Evolutionary conservation across 768 basidiomycete species (phyloP), one percentile per base, ranked within the genome.

Genomic region (Panus rudis): DNA sequence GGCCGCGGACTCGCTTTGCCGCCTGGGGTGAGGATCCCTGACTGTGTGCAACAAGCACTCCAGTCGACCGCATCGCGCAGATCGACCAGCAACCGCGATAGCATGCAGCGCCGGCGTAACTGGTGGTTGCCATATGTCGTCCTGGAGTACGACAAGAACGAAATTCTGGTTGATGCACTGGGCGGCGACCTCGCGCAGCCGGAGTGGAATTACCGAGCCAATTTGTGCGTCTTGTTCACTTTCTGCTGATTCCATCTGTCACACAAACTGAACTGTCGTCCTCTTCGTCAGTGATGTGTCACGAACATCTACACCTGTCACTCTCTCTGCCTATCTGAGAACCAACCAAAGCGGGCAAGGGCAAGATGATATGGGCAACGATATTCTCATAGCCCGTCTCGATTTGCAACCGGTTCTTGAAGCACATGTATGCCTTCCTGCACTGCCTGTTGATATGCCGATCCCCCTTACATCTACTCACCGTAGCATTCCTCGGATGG

Each of bases 111-210:
- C 51, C 90, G 83, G 63, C 90, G 92, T 47, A 85, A 82, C 64
- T 92, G 90, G 84, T 85, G 84, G 91, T 75, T 99, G 26, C 96
- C 96, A 22, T 98, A 87, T 54, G 87, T 98, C 60, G 96, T 98
- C 31, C 81, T 99, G 53, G 93, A 97, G 66, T 94, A 93, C 69
- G 88, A 92, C 68, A 92, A 91, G 73, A 98, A 98, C 64, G 93
- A 98, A 63, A 82, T 98, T 54, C 68, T 99, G 52, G 84, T 98
- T 44, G 94, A 98, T 68, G 92, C 93, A 10, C 75, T 97, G 56
- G 92, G 89, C 7, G 96, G 94, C n/a, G 91, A 97, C 63, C 75
- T 98, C 39, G 57, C 77, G 11, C 81, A 73, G 53, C 96, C 96
- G 3, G 76, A 89, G 39, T 99, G 96, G 94, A 92, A 93, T 67